Conservation (phyloP, 148 eudicot species). For the Vaccinium darrowii region DNA sequence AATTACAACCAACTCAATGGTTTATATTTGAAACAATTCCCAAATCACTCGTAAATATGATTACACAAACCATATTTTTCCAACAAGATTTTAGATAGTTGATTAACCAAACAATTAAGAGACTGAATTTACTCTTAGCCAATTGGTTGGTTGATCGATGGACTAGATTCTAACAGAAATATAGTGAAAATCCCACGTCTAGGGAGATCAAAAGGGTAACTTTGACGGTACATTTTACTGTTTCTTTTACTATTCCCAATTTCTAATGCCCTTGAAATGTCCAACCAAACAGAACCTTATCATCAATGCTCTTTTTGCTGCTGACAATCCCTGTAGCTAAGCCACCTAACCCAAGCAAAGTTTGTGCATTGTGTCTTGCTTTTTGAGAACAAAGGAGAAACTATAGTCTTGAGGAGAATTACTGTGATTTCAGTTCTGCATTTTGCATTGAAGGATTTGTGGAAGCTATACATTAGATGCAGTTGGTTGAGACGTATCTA, state of each 20-base stretch:
- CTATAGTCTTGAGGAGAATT: background rate
- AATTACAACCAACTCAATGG: too few relatives aligned
- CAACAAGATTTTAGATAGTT: background rate
- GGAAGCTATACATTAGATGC: slow-evolving; percentile 5
- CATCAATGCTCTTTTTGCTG: background rate
- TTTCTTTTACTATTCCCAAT: background rate
- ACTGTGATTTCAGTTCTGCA: background rate
- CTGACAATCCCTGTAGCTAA: background rate
- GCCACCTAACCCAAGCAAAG: background rate
- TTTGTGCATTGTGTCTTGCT: background rate
- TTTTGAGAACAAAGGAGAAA: background rate
- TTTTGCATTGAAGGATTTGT: background rate
- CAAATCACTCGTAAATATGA: too few relatives aligned
- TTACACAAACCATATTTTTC: too few relatives aligned
- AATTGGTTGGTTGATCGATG: background rate
- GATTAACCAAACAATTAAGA: background rate
- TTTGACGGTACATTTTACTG: background rate
- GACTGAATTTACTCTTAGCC: background rate
- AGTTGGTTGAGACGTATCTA: slow-evolving; percentile 10
- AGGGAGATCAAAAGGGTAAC: background rate
- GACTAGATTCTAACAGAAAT: background rate
- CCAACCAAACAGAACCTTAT: background rate
- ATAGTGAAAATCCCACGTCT: background rate
- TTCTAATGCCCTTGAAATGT: background rate
- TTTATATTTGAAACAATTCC: too few relatives aligned